A percentile compares a stretch with the other conserved stretches of the same genome.
Conservation (phyloP, 208 protist genomes). For the Trypanosoma scelopori region DNA sequence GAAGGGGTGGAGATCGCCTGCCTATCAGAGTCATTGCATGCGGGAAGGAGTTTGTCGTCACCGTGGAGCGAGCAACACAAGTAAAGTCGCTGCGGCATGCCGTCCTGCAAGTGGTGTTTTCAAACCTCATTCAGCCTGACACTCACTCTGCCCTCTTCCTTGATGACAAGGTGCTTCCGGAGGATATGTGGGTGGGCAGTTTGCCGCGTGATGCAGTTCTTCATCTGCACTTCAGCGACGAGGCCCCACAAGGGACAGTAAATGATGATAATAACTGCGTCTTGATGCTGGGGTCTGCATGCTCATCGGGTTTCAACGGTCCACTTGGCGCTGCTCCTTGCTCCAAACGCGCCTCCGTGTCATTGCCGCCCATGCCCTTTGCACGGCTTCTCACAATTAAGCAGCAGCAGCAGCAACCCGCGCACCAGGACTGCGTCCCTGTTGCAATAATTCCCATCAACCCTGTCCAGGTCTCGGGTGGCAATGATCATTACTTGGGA, state of each 20-base stretch:
- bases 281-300: too few relatives aligned
- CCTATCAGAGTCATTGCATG: conserved; percentile 28
- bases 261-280: too few relatives aligned
- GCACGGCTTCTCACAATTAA: too few relatives aligned
- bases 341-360: too few relatives aligned
- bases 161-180: conserved; percentile 32
- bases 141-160: conserved; percentile 47
- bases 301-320: too few relatives aligned
- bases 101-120: conserved; percentile 44
- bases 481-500: too few relatives aligned
- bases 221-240: conserved; percentile 46
- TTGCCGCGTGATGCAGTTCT: conserved; percentile 40
- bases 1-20: background rate
- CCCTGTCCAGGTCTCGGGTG: too few relatives aligned
- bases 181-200: conserved; percentile 34
- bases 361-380: too few relatives aligned
- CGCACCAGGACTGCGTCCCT: too few relatives aligned
- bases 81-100: conserved; percentile 43
- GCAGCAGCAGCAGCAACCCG: too few relatives aligned
- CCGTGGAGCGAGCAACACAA: conserved; percentile 39
- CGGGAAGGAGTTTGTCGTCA: conserved; percentile 33
- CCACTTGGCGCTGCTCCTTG: too few relatives aligned
- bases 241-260: conserved; percentile 8
- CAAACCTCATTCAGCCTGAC: conserved; percentile 20
- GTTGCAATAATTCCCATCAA: too few relatives aligned